Evolutionary conservation across 768 basidiomycete genomes (phyloP).

Genomic region (Asterophora lycoperdoides): DNA sequence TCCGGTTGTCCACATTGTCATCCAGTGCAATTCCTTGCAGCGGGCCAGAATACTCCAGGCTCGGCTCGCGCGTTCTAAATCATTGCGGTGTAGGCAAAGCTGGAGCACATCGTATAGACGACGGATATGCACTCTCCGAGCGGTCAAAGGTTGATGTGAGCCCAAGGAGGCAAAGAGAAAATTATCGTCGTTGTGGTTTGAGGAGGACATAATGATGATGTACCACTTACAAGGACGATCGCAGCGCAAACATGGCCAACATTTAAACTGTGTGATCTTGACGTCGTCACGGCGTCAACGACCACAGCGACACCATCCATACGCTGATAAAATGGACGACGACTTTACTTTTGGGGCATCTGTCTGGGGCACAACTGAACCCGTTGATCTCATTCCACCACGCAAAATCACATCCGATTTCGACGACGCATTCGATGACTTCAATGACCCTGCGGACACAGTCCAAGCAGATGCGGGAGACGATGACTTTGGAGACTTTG

Average conservation of each 20-base stretch:
- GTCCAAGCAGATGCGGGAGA: conserved; percentile 46
- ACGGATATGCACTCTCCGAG: conserved; percentile 68
- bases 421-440: conserved; percentile 46
- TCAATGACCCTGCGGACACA: conserved; percentile 48
- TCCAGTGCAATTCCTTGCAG: conserved; percentile 79
- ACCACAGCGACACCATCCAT: conserved; percentile 10
- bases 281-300: too few species aligned
- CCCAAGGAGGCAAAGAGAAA: conserved; percentile 65
- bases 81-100: conserved; percentile 62
- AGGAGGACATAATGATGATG: conserved; percentile 23
- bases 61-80: conserved; percentile 56
- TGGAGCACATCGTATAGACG: conserved; percentile 74
- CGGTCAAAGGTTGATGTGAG: conserved; percentile 43
- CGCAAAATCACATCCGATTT: conserved; percentile 24
- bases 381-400: conserved; percentile 25
- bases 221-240: background rate
- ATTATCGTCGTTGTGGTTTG: conserved; percentile 20
- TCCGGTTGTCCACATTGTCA: conserved; percentile 64
- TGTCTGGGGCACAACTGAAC: conserved; percentile 60
- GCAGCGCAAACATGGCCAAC: conserved; percentile 30
- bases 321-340: conserved; percentile 52
- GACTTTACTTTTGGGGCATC: conserved; percentile 69
- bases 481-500: conserved; percentile 86
- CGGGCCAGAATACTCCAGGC: conserved; percentile 73
- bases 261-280: conserved; percentile 9